A percentile compares a stretch with the other conserved stretches of the same genome.
phyloP scores from a whole-genome alignment of 306 rosid species.

The Morella rubra region DNA sequence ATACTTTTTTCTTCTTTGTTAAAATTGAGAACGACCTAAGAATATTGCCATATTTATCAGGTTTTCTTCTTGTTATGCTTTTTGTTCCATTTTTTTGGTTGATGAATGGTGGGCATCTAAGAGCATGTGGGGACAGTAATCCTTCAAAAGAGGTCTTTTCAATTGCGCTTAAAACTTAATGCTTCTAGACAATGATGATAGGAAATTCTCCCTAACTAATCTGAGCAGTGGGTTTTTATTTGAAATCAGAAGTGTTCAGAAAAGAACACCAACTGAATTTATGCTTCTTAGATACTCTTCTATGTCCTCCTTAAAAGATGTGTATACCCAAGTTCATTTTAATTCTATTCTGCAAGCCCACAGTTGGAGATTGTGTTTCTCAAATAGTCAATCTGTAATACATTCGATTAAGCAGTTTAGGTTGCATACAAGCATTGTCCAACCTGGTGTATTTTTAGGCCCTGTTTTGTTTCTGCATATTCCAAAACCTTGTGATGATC shows the following conservation, averaged over 20 bases:
- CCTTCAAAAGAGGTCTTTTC: too few species aligned
- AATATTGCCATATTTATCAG: neutral
- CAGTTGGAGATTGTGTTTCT: neutral
- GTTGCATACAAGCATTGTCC: too few species aligned
- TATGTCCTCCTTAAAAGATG: neutral
- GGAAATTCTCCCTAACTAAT: too few species aligned
- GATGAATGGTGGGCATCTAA: neutral
- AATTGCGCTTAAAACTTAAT: too few species aligned
- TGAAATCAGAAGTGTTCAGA: too few species aligned
- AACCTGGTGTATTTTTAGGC: neutral
- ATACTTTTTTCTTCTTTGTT: neutral
- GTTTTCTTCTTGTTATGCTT: neutral
- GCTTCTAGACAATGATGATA: too few species aligned
- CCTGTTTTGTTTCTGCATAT: neutral
- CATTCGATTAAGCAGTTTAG: neutral
- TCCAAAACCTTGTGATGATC: neutral
- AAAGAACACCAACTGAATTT: too few species aligned
- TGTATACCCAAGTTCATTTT: neutral
- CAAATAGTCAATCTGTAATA: neutral
- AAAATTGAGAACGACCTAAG: neutral
- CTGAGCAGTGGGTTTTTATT: too few species aligned
- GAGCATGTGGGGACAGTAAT: too few species aligned
- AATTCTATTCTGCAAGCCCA: neutral
- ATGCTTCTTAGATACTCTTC: neutral
- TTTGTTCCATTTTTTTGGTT: neutral